Conservation (phyloP, 2,329 filamentous ascomycete species). For the Phaeosphaeriaceae sp. region DNA sequence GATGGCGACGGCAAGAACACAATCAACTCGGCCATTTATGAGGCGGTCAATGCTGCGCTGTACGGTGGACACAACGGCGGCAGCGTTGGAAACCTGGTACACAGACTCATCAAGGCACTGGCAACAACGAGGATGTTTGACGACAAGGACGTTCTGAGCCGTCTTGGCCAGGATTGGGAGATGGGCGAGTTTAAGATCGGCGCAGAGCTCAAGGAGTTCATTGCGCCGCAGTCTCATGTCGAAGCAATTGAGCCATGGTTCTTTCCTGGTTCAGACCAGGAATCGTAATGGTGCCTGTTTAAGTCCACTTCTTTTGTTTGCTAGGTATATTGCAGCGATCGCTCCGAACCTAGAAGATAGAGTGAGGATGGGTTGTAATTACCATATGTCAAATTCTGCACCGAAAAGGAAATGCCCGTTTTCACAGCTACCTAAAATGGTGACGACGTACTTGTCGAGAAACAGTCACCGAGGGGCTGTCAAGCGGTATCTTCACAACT, state of each 20-base stretch:
- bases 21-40: constrained; percentile 7
- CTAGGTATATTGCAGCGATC: neutral
- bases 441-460: no score
- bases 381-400: neutral
- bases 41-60: neutral
- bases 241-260: neutral
- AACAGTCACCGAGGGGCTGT: neutral
- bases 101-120: neutral
- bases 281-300: neutral
- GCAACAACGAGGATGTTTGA: neutral
- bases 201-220: neutral
- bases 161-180: neutral
- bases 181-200: neutral
- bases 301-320: neutral
- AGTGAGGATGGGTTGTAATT: neutral
- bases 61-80: constrained; percentile 2
- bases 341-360: neutral
- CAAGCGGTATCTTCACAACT: neutral
- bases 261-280: neutral
- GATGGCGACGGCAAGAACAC: constrained; percentile 13
- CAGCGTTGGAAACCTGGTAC: neutral
- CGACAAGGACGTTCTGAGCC: neutral
- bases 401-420: neutral
- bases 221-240: neutral
- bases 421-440: no score